Conservation (phyloP, 148 eudicot species). For the Persicaria tinctoria region DNA sequence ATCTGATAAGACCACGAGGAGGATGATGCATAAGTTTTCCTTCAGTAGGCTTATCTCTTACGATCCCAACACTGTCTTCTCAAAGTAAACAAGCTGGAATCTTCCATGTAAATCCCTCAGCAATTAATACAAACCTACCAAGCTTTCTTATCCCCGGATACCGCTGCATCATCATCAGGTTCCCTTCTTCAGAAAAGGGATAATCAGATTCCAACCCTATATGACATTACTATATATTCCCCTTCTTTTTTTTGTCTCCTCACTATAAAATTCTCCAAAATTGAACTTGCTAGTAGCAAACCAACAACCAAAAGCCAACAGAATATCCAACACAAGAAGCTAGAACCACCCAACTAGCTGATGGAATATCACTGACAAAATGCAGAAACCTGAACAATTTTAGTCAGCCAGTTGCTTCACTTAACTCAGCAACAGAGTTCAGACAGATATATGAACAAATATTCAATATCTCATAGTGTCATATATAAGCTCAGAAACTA, state of each 20-base stretch:
- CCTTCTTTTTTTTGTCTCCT: not conserved
- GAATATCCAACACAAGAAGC: constrained; percentile 1
- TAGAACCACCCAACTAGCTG: not conserved
- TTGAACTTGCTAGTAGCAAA: not conserved
- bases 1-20: not conserved
- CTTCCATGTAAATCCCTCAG: not conserved
- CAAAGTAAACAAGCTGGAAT: not conserved
- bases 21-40: not conserved
- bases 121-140: constrained; percentile 1
- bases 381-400: not conserved
- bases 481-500: not conserved
- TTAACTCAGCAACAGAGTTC: not conserved
- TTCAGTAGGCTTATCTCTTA: not conserved
- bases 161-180: not conserved
- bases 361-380: constrained; percentile 3
- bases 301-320: constrained; percentile 1
- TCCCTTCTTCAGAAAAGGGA: not conserved
- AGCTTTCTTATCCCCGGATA: not conserved
- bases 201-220: not conserved
- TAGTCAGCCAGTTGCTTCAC: not conserved
- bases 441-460: not conserved
- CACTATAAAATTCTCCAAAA: not conserved
- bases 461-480: not conserved
- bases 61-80: not conserved
- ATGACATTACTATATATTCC: not conserved